Evolutionary conservation across 345 rosid species (phyloP).

Genomic region (Populus deltoides): DNA sequence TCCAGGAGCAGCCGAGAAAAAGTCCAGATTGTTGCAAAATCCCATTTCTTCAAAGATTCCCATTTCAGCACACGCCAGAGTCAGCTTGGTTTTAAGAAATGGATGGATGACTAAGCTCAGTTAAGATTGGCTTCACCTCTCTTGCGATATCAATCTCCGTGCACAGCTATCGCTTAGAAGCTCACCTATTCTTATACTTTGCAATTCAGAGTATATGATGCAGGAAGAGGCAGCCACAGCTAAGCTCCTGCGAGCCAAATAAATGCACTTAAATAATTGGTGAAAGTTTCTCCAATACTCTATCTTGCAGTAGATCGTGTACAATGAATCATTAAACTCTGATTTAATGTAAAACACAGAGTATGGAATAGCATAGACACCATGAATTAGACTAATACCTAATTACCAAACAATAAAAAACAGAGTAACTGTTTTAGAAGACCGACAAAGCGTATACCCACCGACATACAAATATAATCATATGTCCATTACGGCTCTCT

Average conservation of each 20-base stretch:
- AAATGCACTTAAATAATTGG: neutral
- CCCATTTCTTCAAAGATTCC: conserved; percentile 60
- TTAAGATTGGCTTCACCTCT: neutral
- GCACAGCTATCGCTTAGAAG: neutral
- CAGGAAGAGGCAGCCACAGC: neutral
- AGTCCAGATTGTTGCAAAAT: conserved; percentile 50
- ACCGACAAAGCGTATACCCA: too few relatives aligned
- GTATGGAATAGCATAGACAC: neutral
- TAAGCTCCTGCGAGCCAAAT: conserved; percentile 2
- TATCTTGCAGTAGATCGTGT: neutral
- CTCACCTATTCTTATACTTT: neutral
- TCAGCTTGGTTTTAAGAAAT: neutral
- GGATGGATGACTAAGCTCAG: neutral
- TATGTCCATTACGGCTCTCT: neutral
- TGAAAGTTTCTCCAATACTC: neutral
- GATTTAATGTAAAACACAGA: neutral
- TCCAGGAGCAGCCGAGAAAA: conserved; percentile 35
- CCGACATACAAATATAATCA: neutral
- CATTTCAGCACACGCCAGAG: conserved; percentile 19
- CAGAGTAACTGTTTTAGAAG: neutral
- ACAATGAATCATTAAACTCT: conserved; percentile 14
- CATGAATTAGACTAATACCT: neutral
- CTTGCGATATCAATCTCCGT: neutral
- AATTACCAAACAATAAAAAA: neutral
- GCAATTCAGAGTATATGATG: neutral